phyloP scores from a whole-genome alignment of 345 rosid species.

The Iberis pinnata region DNA sequence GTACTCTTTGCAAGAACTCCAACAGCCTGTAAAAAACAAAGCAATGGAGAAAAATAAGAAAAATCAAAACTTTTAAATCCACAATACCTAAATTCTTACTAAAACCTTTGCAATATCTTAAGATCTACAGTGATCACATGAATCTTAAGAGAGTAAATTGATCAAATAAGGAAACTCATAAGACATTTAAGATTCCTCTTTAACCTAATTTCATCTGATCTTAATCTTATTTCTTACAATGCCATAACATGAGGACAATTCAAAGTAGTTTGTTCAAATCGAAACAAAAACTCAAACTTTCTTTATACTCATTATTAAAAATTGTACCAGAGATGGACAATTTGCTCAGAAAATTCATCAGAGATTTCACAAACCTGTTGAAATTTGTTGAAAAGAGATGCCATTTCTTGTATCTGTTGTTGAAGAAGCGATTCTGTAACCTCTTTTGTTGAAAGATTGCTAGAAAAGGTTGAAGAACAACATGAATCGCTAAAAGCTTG shows the following conservation, averaged over 20 bases:
- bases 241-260: background rate
- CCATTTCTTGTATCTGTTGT: slow-evolving; percentile 10
- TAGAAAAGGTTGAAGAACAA: background rate
- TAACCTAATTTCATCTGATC: slow-evolving; percentile 10
- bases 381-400: slow-evolving; percentile 32
- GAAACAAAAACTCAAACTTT: slow-evolving; percentile 8
- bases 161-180: background rate
- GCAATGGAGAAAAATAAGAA: background rate
- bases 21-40: slow-evolving; percentile 47
- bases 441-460: slow-evolving; percentile 1
- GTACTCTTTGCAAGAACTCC: slow-evolving; percentile 63
- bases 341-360: slow-evolving; percentile 1
- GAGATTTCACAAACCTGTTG: slow-evolving; percentile 26
- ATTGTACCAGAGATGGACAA: slow-evolving; percentile 1
- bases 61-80: slow-evolving; percentile 5
- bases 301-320: background rate
- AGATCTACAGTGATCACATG: background rate
- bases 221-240: background rate
- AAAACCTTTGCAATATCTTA: slow-evolving; percentile 16
- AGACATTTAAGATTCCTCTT: slow-evolving; percentile 1
- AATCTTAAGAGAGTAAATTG: too few relatives aligned
- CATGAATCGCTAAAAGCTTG: slow-evolving; percentile 12
- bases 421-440: background rate
- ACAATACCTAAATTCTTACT: background rate
- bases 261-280: background rate